Evolutionary conservation across 2,329 filamentous ascomycete species (phyloP).

Genomic region (Botrytis paeoniae): DNA sequence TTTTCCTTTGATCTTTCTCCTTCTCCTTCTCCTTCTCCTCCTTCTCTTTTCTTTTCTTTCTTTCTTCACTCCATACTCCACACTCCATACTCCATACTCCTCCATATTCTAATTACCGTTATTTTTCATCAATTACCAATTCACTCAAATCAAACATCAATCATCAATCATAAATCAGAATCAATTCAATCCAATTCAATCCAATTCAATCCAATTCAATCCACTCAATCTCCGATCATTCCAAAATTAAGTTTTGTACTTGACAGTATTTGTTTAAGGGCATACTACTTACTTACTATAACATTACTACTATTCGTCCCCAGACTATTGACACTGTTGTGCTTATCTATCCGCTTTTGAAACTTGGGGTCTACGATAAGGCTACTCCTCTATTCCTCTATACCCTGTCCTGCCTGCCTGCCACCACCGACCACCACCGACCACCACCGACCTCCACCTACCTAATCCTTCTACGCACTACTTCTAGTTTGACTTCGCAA

Average conservation of each 20-base stretch:
- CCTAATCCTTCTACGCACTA: too few relatives aligned
- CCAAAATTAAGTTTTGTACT: background rate
- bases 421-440: too few relatives aligned
- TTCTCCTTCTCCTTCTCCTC: background rate
- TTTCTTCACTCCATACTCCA: background rate
- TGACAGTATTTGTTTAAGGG: too few relatives aligned
- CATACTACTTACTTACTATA: too few relatives aligned
- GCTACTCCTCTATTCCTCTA: background rate
- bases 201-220: background rate
- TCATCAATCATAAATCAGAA: background rate
- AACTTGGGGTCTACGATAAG: background rate
- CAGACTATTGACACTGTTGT: background rate
- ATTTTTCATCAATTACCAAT: background rate
- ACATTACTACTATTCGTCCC: background rate
- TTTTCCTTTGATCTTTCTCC: background rate
- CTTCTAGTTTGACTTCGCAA: background rate
- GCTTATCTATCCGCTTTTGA: constrained; percentile 4
- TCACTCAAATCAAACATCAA: background rate
- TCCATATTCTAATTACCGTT: too few relatives aligned
- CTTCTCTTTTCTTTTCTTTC: too few relatives aligned
- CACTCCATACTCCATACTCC: too few relatives aligned
- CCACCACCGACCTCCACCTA: too few relatives aligned
- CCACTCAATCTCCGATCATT: too few relatives aligned
- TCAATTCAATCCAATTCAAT: too few relatives aligned
- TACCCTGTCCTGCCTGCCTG: too few relatives aligned